Base-by-base conservation (phyloP, 495 filamentous ascomycete genomes). In the Aspergillus mulundensis region DNA sequence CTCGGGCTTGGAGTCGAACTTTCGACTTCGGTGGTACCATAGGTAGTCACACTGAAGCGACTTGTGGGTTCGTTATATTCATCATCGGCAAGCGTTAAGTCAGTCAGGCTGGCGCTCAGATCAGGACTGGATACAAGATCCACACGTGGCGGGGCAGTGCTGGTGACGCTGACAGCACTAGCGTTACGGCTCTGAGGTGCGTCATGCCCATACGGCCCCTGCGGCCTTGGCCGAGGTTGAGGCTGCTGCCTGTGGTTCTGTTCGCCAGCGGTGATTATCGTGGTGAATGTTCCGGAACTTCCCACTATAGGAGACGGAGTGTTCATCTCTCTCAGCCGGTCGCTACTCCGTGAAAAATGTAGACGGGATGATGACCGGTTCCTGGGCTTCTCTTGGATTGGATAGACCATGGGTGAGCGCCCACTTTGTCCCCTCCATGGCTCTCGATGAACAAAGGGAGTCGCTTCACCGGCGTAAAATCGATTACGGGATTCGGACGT, bases 11-110 rank as follows among this genome's bases (percentile, higher is more conserved):
- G 63, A 47, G 72, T 58, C 3, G 56, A 56, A 28, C 59, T 69
- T 44, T 44, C 74, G 18, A 62, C 64, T 15, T 79, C 76, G 12
- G 75, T 79, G 3, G 82, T 77, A n/a, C 83, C 81, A 64, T 87
- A 86, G 3, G 88, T 90, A 15, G 87, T 87, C 44, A 84, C 72
- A 67, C 85, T 90, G 73, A 89, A 90, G 39, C 87, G 87, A 51
- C 87, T 91, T 0, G 67, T 64, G 7, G 84, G 86, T 47, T 86
- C 77, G 20, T 25, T 45, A 34, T 54, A 14, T 16, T 59, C 57
- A 50, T 62, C 41, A 21, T 66, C 56, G 34, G 63, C 53, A 23
- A 72, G 53, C 49, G 68, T 63, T 44, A 76, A 53, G 40, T 65
- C 64, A 36, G 57, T 58, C 14, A 68, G 47, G 10, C 56, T 42